A percentile compares a stretch with the other conserved stretches of the same genome.
Evolutionary conservation across 768 basidiomycete species (phyloP).

Genomic region (Favolaschia claudopus): DNA sequence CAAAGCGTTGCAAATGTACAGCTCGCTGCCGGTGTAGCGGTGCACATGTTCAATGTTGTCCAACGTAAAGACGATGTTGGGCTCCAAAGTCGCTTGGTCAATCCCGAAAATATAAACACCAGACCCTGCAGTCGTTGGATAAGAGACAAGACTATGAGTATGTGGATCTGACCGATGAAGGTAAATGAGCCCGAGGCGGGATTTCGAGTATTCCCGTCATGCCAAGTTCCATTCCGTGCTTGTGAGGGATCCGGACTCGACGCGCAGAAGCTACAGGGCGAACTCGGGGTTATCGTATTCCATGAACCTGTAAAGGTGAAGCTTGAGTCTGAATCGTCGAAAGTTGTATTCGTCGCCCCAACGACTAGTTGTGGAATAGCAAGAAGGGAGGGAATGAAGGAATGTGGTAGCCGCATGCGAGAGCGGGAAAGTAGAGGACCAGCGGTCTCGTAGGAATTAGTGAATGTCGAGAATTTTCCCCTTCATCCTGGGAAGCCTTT

Average conservation of each 20-base stretch:
- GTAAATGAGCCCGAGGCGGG: constrained; percentile 14
- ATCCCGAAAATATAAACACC: constrained; percentile 23
- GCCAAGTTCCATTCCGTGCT: constrained; percentile 9
- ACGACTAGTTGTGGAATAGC: background rate
- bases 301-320: constrained; percentile 19
- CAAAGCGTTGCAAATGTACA: constrained; percentile 4
- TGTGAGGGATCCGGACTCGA: constrained; percentile 1
- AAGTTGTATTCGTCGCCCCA: constrained; percentile 18
- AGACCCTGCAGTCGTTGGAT: constrained; percentile 5
- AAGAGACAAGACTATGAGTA: background rate
- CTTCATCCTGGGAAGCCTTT: too few relatives aligned
- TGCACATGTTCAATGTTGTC: constrained; percentile 4
- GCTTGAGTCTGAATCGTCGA: constrained; percentile 16
- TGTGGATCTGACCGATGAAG: constrained; percentile 8
- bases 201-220: constrained; percentile 11
- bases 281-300: constrained; percentile 7
- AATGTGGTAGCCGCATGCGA: constrained; percentile 17
- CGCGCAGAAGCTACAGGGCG: constrained; percentile 11
- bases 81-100: constrained; percentile 1
- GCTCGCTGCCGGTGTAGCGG: constrained; percentile 16
- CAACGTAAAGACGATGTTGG: constrained; percentile 15
- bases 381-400: constrained; percentile 6
- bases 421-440: too few relatives aligned
- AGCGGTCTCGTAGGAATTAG: too few relatives aligned
- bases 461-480: too few relatives aligned